Evolutionary conservation across 2,329 filamentous ascomycete species (phyloP).

Genomic region (Aureobasidium sp.): DNA sequence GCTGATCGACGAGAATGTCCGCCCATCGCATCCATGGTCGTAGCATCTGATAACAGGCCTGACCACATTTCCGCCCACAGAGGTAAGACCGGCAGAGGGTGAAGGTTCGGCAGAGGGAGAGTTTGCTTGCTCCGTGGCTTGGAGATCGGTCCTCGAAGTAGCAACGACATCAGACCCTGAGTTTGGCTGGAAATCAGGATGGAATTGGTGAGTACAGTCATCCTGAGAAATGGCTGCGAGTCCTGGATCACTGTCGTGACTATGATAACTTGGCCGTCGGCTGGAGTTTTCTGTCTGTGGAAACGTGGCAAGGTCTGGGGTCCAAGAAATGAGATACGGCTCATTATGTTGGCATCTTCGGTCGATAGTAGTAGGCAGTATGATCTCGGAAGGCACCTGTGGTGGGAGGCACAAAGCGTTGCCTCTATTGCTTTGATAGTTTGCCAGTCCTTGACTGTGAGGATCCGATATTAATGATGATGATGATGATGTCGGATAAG

Average conservation of each 20-base stretch:
- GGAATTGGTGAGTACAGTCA: too few species aligned
- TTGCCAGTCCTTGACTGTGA: neutral
- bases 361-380: neutral
- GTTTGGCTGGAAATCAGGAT: neutral
- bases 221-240: neutral
- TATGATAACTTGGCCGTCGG: neutral
- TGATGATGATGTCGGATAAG: neutral
- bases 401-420: neutral
- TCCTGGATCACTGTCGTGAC: neutral
- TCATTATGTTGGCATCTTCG: neutral
- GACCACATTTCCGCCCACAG: neutral
- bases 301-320: neutral
- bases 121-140: neutral
- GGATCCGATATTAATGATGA: neutral
- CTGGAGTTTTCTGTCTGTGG: neutral
- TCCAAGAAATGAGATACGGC: neutral
- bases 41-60: neutral
- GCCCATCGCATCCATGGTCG: neutral
- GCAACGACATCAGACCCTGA: neutral
- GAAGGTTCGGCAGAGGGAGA: neutral
- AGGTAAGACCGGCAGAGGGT: neutral
- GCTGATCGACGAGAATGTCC: slow-evolving; percentile 1
- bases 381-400: neutral
- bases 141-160: neutral
- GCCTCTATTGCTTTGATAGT: neutral